Base-by-base conservation (phyloP, 768 basidiomycete species). In the Hericium alpestre region DNA sequence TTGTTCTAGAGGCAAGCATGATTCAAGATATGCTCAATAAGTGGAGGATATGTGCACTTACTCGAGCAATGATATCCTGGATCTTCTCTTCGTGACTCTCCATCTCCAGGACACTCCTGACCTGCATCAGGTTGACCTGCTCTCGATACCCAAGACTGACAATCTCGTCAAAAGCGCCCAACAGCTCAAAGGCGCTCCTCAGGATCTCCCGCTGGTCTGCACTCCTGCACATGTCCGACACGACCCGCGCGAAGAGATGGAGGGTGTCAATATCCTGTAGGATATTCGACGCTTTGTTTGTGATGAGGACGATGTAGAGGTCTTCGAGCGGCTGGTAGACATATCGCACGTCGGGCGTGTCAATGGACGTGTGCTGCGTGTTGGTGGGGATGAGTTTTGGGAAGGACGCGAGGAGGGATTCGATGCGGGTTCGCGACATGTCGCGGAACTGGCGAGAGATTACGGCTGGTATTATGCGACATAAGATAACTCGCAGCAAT, bases 231-330 rank as follows among this genome's bases (percentile, higher is more conserved):
- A 94, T 72, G 70, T 95, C 93, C 2, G 93, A 93, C 13, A 96
- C 93, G 50, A 96, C 87, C 38, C 95, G 86, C 1, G 94, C 87
- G 64, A 96, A 87, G 39, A 99, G 86, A 63, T 94, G 91, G 0
- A 99, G 78, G 0, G 95, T 99, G 58, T 96, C 90, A 61, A 98
- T 95, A 70, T 98, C 96, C 74, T 96, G 96, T 40, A 99, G 76
- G 65, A 98, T 98, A 67, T 99, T 99, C n/a, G 90, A 93, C 8
- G 92, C 90, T 71, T 96, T 97, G 75, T 97, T 98, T 55, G 95
- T 98, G 72, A 98, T 94, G 61, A 98, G 79, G 63, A 98, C 79
- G 59, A 98, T 95, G 72, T 97, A 98, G 23, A 98, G 83, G 69
- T 97, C 93, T 70, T 96, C 93, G 49, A 97, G 80, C 0, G 93